Evolutionary conservation across 2,329 filamentous ascomycete genomes (phyloP), one percentile per base, ranked within the genome.

Genomic region (Metarhizium album): DNA sequence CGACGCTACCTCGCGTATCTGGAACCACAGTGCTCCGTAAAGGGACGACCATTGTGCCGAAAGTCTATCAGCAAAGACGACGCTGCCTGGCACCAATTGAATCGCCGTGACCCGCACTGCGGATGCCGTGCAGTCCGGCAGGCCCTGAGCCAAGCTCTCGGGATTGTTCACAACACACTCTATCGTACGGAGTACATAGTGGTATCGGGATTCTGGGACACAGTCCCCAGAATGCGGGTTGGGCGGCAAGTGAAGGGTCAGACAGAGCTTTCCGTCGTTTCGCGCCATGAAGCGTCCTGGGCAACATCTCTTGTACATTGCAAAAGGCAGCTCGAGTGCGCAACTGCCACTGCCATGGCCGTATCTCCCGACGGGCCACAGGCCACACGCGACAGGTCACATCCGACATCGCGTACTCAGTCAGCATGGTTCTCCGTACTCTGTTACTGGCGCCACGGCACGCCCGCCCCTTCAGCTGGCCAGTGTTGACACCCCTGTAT

Each of bases 391-490:
- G 40, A 43, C 40, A 20, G 29, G 45, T 47, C 27, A 23, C 27
- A 47, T 35, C n/a, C n/a, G 13, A 7, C n/a, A 20, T 35, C 33
- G 4, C 33, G 16, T 13, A 35, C 16, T 13, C 14, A 35, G 4
- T 16, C 8, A 35, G 2, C 11, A n/a, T n/a, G n/a, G n/a, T n/a
- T n/a, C n/a, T n/a, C n/a, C n/a, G n/a, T n/a, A n/a, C n/a, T n/a
- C n/a, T n/a, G 29, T 31, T 31, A 11, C 5, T 31, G 29, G 33
- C 16, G 33, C 33, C 33, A 35, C 45, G 47, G 27, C 43, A 46
- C 42, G 35, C 33, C 47, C 51, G 42, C 18, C 27, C 2, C 8
- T 52, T 52, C 51, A 49, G 47, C 51, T 52, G 42, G 22, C 14
- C 20, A 46, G 42, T 29, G 43, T 45, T 22, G 8, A 4, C 6